Conservation (phyloP, 331 rosid species). For the Dryas integrifolia region DNA sequence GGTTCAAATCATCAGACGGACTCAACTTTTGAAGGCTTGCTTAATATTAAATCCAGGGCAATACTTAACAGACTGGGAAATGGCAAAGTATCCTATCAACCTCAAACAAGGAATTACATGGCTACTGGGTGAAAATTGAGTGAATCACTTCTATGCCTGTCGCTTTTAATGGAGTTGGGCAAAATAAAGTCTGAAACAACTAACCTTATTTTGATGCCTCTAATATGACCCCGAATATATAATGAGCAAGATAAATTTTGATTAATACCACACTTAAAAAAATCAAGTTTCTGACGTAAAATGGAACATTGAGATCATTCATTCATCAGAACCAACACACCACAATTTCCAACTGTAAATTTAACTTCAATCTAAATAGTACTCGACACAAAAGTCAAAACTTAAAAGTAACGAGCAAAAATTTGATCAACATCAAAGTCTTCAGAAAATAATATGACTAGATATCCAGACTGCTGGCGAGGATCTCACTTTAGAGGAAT, state of each 20-base stretch:
- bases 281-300: not conserved
- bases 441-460: conserved; percentile 19
- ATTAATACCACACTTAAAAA: not conserved
- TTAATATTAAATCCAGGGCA: no score
- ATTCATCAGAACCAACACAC: conserved; percentile 10
- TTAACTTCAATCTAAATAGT: not conserved
- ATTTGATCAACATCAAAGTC: conserved; percentile 25
- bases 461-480: conserved; percentile 16
- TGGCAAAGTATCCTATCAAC: no score
- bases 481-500: conserved; percentile 83
- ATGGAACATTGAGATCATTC: not conserved
- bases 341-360: conserved; percentile 2
- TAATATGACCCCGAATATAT: not conserved
- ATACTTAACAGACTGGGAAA: no score
- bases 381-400: not conserved
- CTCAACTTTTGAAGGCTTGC: no score
- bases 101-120: no score
- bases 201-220: no score
- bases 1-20: no score
- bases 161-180: no score
- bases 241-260: not conserved
- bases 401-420: conserved; percentile 29
- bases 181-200: no score
- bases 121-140: no score
- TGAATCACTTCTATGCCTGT: no score